Percentiles rank a stretch among this genome's conserved stretches.
Evolutionary conservation across 441 rosid species (phyloP).

Genomic region (Euphorbia corollata): DNA sequence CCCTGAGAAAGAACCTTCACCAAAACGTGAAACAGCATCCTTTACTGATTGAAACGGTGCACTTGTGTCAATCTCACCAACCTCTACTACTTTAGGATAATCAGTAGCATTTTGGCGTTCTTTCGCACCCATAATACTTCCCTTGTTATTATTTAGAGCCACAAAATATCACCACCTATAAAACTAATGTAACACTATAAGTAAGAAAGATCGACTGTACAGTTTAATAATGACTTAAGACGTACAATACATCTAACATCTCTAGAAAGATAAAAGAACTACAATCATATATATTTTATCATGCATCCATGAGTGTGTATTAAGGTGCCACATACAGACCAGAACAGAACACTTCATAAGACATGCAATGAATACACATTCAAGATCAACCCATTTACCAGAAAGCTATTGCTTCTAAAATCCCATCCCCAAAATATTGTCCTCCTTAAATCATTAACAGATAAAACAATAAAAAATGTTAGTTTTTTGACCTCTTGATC

Average conservation of each 20-base stretch:
- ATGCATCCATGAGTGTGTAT: neutral
- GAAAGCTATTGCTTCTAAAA: neutral
- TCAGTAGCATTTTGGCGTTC: slow-evolving; percentile 44
- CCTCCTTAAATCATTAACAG: slow-evolving; percentile 1
- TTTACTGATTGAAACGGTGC: slow-evolving; percentile 96
- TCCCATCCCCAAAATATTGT: neutral
- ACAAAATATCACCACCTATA: slow-evolving; percentile 18
- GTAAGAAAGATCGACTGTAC: neutral
- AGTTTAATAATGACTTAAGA: neutral
- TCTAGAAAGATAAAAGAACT: neutral
- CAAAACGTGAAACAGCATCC: slow-evolving; percentile 82
- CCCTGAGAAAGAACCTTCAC: slow-evolving; percentile 85
- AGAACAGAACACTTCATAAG: neutral
- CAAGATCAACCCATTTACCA: neutral
- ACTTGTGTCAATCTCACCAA: slow-evolving; percentile 93
- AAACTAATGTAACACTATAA: neutral
- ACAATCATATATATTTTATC: neutral
- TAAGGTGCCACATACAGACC: neutral
- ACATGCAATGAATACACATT: neutral
- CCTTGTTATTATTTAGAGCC: slow-evolving; percentile 9
- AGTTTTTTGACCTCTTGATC: neutral
- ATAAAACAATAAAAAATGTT: neutral
- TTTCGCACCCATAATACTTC: slow-evolving; percentile 64
- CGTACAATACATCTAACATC: neutral
- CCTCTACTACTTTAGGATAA: slow-evolving; percentile 54